phyloP scores from a whole-genome alignment of 2,329 filamentous ascomycete species.

The Zasmidium angulare region DNA sequence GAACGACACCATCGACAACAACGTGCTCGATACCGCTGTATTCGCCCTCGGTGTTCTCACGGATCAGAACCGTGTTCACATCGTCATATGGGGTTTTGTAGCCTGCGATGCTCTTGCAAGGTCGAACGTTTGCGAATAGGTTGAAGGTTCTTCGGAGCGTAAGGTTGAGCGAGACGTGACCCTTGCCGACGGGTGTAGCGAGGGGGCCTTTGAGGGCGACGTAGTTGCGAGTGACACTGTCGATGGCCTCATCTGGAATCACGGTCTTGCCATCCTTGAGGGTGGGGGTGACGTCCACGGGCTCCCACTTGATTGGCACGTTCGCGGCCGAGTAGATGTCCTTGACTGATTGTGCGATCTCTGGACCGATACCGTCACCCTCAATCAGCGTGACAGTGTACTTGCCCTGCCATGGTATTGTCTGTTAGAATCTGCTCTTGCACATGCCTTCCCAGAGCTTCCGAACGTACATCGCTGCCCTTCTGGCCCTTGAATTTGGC shows the following conservation, averaged over 20 bases:
- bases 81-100: conserved; percentile 99
- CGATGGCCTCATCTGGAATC: conserved; percentile 89
- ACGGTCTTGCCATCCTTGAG: conserved; percentile 93
- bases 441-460: conserved; percentile 5
- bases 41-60: conserved; percentile 99
- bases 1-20: conserved; percentile 94
- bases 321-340: conserved; percentile 96
- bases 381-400: conserved; percentile 97
- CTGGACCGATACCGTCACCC: conserved; percentile 94
- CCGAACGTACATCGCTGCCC: conserved; percentile 71
- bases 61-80: conserved; percentile 95
- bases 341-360: conserved; percentile 97
- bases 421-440: conserved; percentile 12
- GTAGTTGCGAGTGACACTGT: conserved; percentile 92
- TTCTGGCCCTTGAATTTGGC: conserved; percentile 93
- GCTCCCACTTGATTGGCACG: conserved; percentile 96
- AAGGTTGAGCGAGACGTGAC: conserved; percentile 97
- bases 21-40: conserved; percentile 99
- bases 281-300: conserved; percentile 90
- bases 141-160: conserved; percentile 99
- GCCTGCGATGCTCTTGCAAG: conserved; percentile 93
- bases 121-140: conserved; percentile 98
- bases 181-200: conserved; percentile 97
- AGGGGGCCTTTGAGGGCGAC: conserved; percentile 97
- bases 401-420: conserved; percentile 65